These are phyloP conservation scores for Xerocomus cyaneibrunnescens DNA, from an alignment of 1,284 basidiomycete genomes.

Conservation along the genomic window DNA sequence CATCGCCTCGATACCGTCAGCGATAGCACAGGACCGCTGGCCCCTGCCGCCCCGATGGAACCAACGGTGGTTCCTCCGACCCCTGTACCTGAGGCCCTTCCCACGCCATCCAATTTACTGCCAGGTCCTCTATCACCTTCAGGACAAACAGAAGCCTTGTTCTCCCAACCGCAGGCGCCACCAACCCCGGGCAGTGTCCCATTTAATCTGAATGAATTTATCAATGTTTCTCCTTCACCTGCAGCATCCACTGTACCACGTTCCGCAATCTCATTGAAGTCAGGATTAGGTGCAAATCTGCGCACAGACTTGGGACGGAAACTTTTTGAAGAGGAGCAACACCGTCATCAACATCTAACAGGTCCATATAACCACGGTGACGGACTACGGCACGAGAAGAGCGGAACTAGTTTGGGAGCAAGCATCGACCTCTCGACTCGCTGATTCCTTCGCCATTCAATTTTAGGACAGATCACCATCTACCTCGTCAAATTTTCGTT, in stretches of 20 bases:
- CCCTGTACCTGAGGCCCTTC: constrained; percentile 33
- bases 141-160: constrained; percentile 19
- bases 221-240: constrained; percentile 70
- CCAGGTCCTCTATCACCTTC: constrained; percentile 35
- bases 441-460: constrained; percentile 15
- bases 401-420: constrained; percentile 26
- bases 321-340: constrained; percentile 69
- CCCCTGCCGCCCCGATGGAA: constrained; percentile 30
- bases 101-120: constrained; percentile 29
- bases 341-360: constrained; percentile 31
- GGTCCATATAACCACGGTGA: constrained; percentile 19
- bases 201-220: constrained; percentile 70
- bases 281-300: constrained; percentile 45
- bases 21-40: constrained; percentile 18
- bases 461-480: constrained; percentile 12
- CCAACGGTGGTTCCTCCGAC: constrained; percentile 40
- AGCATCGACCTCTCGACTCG: constrained; percentile 30
- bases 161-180: constrained; percentile 32
- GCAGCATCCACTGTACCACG: constrained; percentile 33
- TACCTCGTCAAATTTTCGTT: constrained; percentile 20
- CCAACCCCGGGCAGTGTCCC: constrained; percentile 40
- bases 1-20: constrained; percentile 8
- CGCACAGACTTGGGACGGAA: constrained; percentile 64
- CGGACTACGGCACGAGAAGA: constrained; percentile 29
- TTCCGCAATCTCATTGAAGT: constrained; percentile 38